Conservation (phyloP, 805 yeast genomes). For the Candida loeiensis region DNA sequence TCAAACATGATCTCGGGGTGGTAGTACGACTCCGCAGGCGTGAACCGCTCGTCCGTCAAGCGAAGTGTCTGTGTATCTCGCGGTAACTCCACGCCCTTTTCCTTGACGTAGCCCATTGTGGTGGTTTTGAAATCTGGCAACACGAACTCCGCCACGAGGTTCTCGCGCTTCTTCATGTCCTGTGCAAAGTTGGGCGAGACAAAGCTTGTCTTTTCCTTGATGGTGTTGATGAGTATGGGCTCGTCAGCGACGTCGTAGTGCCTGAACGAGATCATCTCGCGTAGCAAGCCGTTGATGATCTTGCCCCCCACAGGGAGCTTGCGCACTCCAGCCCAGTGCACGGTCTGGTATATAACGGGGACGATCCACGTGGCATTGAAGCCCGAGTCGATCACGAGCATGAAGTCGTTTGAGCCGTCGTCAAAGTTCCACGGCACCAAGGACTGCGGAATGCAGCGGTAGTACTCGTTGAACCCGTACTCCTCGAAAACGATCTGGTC, state of each 20-base stretch:
- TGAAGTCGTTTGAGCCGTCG: constrained; percentile 47
- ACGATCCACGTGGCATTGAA: constrained; percentile 82
- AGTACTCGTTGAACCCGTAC: constrained; percentile 71
- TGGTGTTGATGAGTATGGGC: constrained; percentile 74
- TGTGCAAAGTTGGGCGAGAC: constrained; percentile 57
- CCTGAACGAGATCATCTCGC: constrained; percentile 83
- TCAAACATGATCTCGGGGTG: constrained; percentile 68
- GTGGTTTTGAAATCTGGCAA: constrained; percentile 86
- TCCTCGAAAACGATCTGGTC: constrained; percentile 95
- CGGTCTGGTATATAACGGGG: constrained; percentile 77
- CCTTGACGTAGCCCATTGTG: constrained; percentile 63
- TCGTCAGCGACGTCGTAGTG: constrained; percentile 95
- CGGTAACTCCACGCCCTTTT: constrained; percentile 22
- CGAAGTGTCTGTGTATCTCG: constrained; percentile 59
- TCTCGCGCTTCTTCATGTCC: constrained; percentile 38
- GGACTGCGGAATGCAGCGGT: constrained; percentile 60
- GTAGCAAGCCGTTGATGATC: constrained; percentile 71
- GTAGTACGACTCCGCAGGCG: constrained; percentile 81
- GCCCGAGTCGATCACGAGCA: constrained; percentile 83
- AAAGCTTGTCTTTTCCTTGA: constrained; percentile 75
- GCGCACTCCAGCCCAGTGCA: constrained; percentile 71
- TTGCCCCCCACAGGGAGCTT: constrained; percentile 87
- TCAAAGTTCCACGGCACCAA: constrained; percentile 56
- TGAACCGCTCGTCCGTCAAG: constrained; percentile 80
- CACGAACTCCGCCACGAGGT: constrained; percentile 61